phyloP scores from a whole-genome alignment of 169 alveolate species.

The Plasmodium ovale region DNA sequence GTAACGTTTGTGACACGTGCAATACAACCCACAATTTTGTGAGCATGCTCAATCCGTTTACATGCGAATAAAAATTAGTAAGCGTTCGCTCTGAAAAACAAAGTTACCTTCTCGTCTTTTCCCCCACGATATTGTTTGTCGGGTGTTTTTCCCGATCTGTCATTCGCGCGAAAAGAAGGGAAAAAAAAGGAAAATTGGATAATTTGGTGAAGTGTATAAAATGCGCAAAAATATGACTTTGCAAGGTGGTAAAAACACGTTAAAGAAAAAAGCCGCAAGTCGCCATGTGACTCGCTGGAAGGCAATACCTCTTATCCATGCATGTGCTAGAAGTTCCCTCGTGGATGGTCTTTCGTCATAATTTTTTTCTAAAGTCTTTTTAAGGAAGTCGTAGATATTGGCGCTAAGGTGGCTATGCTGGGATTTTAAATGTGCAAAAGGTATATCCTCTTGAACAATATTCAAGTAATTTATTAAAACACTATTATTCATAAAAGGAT shows the following conservation, averaged over 20 bases:
- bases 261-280: no score
- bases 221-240: not conserved
- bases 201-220: not conserved
- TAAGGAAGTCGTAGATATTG: constrained; percentile 27
- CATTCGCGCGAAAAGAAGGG: not conserved
- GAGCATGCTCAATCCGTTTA: no score
- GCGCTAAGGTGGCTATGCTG: constrained; percentile 1
- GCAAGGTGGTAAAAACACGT: not conserved
- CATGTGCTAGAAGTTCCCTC: constrained; percentile 29
- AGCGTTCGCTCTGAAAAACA: no score
- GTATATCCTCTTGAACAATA: constrained; percentile 20
- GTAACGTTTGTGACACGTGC: no score
- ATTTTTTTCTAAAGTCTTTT: constrained; percentile 42
- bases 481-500: constrained; percentile 37
- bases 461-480: constrained; percentile 27
- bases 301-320: constrained; percentile 60
- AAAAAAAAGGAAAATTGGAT: not conserved
- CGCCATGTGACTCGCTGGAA: no score
- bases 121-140: constrained; percentile 7
- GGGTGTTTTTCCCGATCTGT: constrained; percentile 48
- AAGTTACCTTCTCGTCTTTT: constrained; percentile 45
- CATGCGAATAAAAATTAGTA: no score
- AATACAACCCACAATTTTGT: no score
- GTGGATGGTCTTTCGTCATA: constrained; percentile 9
- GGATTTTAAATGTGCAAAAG: constrained; percentile 23